These are phyloP conservation scores for Tagetes patula DNA, from an alignment of 129 eudicot species.

Conservation along the genomic window DNA sequence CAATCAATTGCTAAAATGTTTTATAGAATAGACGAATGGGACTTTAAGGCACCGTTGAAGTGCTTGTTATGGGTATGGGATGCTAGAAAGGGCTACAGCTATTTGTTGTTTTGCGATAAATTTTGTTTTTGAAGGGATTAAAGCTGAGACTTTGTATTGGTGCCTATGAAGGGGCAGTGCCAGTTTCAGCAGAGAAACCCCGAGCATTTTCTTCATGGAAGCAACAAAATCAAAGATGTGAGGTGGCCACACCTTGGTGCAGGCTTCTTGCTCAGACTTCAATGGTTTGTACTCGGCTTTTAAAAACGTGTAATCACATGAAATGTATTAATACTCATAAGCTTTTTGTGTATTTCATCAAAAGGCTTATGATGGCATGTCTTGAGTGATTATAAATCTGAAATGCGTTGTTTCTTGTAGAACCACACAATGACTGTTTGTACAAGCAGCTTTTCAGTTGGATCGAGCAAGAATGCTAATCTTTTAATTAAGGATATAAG, in stretches of 20 bases:
- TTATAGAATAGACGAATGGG: background rate
- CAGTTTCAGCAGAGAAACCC: constrained; percentile 44
- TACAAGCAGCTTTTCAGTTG: constrained; percentile 52
- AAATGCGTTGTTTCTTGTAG: constrained; percentile 47
- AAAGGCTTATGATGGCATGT: constrained; percentile 4
- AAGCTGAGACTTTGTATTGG: constrained; percentile 20
- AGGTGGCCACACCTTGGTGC: constrained; percentile 65
- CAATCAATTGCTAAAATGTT: background rate
- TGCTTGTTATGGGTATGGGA: background rate
- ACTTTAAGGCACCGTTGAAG: background rate
- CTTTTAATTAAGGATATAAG: constrained; percentile 54
- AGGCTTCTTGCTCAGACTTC: constrained; percentile 63
- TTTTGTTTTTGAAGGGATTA: background rate
- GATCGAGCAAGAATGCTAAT: constrained; percentile 60
- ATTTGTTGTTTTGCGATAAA: too few relatives aligned
- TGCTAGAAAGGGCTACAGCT: too few relatives aligned
- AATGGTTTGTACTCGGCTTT: constrained; percentile 40
- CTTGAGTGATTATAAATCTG: constrained; percentile 11
- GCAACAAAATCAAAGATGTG: constrained; percentile 44
- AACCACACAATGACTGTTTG: constrained; percentile 48
- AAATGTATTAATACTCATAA: background rate
- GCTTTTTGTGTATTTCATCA: background rate
- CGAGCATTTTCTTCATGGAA: constrained; percentile 54
- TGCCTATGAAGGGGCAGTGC: constrained; percentile 42
- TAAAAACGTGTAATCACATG: background rate